phyloP scores from a whole-genome alignment of 208 protist species.

The Wallacemonas sp. region DNA sequence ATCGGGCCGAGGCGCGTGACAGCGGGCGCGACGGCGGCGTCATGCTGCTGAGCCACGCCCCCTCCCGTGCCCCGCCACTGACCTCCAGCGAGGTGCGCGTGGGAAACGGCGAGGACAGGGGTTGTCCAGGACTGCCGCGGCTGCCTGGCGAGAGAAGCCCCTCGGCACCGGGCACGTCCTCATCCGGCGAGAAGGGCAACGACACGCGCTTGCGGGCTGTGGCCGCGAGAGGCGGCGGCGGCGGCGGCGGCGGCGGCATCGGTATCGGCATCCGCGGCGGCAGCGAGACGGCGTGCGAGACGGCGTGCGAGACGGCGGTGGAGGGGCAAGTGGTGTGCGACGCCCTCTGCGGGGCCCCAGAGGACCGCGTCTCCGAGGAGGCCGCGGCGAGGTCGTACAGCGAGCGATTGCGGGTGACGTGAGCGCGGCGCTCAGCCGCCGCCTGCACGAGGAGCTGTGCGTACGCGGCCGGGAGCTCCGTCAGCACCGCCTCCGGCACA shows the following conservation, averaged over 20 bases:
- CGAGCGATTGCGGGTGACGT: neutral
- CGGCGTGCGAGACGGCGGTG: neutral
- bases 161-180: neutral
- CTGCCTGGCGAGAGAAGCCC: no score
- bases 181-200: conserved; percentile 2
- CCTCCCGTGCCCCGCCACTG: no score
- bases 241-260: neutral
- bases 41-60: neutral
- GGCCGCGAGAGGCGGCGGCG: neutral
- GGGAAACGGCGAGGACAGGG: neutral
- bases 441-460: neutral
- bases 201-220: neutral
- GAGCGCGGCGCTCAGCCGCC: neutral
- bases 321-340: neutral
- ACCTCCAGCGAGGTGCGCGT: no score
- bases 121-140: no score
- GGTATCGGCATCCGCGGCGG: neutral
- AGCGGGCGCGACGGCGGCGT: neutral
- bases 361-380: no score
- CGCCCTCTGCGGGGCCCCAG: no score
- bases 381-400: neutral
- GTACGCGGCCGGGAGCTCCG: neutral
- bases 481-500: neutral
- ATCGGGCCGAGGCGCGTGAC: neutral
- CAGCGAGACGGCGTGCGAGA: neutral